These are phyloP conservation scores for Globisporangium rhizosaccharum DNA, from an alignment of 352 stramenopile genomes.

Conservation along the genomic window DNA sequence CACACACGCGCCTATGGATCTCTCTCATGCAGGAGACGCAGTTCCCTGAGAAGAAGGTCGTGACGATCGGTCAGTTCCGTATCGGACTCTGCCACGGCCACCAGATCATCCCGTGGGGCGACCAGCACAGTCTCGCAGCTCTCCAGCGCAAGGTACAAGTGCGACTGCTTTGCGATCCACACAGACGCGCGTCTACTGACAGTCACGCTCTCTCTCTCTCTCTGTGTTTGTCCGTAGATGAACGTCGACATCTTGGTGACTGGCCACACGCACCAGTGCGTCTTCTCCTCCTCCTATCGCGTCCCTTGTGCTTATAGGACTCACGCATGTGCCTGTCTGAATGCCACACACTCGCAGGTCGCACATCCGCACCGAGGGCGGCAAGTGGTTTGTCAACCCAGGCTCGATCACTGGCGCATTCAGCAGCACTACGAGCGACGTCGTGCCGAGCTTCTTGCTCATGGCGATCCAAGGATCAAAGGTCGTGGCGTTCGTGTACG, in stretches of 20 bases:
- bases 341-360: constrained; percentile 26
- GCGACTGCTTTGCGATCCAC: no score
- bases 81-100: constrained; percentile 98
- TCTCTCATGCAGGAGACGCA: constrained; percentile 32
- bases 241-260: constrained; percentile 97
- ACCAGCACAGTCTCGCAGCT: constrained; percentile 82
- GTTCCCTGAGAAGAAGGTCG: constrained; percentile 94
- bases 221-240: constrained; percentile 45
- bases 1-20: neutral
- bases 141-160: constrained; percentile 76
- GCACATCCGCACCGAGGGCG: constrained; percentile 90
- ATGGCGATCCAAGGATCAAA: constrained; percentile 96
- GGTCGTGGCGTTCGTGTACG: constrained; percentile 97
- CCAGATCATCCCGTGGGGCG: constrained; percentile 92
- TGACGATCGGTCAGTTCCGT: constrained; percentile 95
- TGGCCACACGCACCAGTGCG: constrained; percentile 92
- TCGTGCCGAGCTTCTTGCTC: constrained; percentile 96
- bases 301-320: neutral
- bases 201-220: no score
- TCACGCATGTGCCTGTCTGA: neutral
- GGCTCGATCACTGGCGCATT: constrained; percentile 96
- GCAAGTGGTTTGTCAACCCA: constrained; percentile 97
- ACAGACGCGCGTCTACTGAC: neutral
- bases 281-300: neutral
- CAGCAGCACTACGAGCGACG: constrained; percentile 63